Base-by-base conservation (phyloP, 2,329 filamentous ascomycete species). In the Diaporthe eres region DNA sequence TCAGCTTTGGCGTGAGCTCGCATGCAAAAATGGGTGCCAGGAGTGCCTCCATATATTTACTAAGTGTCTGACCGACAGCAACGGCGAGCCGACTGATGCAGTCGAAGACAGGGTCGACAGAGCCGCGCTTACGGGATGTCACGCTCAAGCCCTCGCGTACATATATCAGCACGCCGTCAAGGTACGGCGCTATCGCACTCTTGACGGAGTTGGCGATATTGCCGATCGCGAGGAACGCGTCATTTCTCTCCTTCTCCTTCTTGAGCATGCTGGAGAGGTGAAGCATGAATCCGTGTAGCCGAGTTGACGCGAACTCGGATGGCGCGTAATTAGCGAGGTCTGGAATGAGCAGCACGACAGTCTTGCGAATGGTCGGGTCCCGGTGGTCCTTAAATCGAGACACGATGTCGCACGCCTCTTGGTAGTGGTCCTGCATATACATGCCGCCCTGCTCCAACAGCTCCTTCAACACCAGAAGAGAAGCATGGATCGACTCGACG, bases 361-460 rank as follows among this genome's bases (percentile, higher is more conserved):
- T 97, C 80, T 94, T 94, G 73, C 96, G 91, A 79, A 98, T 97
- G 49, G 95, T 94, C 5, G 92, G 87, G 80, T 99, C 97, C 72
- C 95, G 92, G 80, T 98, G 95, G 80, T 99, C 97, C 84, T 98
- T 98, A 83, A 98, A 94, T 77, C 94, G 94, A 78, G 96, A 92
- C 49, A 98, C 94, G 78, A 97, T 96, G 77, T 99, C 97, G 83
- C 96, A 98, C 15, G 95, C 93, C 80, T 98, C 95, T 75, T 93
- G 92, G 84, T 98, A 99, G 82, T 96, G 92, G 53, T 96, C 94
- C 81, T 98, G 95, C 97, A 99, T 98, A 84, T 98, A 99, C 96
- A 99, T 99, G 80, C 95, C 96, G 72, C 97, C 97, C 83, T 98
- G 96, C 78, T 97, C 92, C 25, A 99, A 91, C 65, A 99, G 90